Percentiles rank a stretch among this genome's conserved stretches.
Conservation (phyloP, 441 rosid genomes). For the Pelargonium australe region DNA sequence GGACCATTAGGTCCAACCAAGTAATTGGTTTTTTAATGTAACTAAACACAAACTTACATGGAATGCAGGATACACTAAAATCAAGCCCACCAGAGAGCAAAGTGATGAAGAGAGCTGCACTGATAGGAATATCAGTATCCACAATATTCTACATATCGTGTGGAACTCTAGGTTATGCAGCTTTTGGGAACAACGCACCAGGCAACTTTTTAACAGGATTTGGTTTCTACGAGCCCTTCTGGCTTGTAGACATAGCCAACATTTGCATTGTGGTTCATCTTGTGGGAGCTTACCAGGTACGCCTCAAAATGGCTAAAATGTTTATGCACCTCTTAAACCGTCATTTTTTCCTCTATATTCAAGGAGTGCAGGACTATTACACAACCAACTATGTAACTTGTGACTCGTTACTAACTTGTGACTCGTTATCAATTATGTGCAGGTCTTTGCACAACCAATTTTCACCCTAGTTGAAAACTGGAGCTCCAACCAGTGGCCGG, state of each 20-base stretch:
- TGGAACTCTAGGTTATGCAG: slow-evolving; percentile 52
- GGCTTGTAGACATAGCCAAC: slow-evolving; percentile 58
- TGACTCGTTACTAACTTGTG: not conserved
- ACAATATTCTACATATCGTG: slow-evolving; percentile 49
- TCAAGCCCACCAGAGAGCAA: slow-evolving; percentile 49
- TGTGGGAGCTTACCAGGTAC: slow-evolving; percentile 60
- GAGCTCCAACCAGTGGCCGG: not conserved
- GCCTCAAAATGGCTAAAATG: not conserved
- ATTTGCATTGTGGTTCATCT: slow-evolving; percentile 47
- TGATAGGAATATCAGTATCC: slow-evolving; percentile 34
- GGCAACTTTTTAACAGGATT: slow-evolving; percentile 59
- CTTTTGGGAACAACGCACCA: slow-evolving; percentile 50
- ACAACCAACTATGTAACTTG: not conserved
- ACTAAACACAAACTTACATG: not conserved
- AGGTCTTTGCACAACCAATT: slow-evolving; percentile 7
- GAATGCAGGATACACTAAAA: slow-evolving; percentile 46
- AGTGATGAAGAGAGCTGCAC: slow-evolving; percentile 49
- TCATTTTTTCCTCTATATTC: not conserved
- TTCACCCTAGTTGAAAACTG: slow-evolving; percentile 1
- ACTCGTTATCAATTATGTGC: not conserved
- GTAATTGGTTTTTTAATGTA: not conserved
- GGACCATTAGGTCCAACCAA: not conserved
- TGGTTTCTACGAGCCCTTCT: slow-evolving; percentile 52
- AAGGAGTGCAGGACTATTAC: too few species aligned
- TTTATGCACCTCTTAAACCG: too few species aligned